A percentile compares a stretch with the other conserved stretches of the same genome.
Evolutionary conservation across 1,284 basidiomycete genomes (phyloP).

Genomic region (Rhodotorula sp.): DNA sequence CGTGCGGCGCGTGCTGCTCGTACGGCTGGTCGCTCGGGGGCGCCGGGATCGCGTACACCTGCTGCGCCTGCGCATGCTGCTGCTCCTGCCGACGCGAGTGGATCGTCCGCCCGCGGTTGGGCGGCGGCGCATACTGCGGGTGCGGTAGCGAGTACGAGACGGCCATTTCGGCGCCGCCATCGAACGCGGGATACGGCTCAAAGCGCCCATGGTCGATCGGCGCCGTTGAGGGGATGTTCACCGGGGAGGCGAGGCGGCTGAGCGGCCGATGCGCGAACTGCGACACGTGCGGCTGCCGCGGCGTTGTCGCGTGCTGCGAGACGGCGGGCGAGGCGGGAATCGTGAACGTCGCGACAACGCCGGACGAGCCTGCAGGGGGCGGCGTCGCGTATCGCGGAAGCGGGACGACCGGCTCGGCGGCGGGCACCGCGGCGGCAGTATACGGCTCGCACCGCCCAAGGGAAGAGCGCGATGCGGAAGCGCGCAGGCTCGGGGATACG

Average conservation of each 20-base stretch:
- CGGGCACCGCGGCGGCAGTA: not conserved
- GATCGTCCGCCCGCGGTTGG: slow-evolving; percentile 17
- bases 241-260: slow-evolving; percentile 22
- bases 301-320: not conserved
- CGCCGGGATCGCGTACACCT: not conserved
- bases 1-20: not conserved
- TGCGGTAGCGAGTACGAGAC: slow-evolving; percentile 24
- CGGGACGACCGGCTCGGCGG: not conserved
- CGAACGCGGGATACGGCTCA: slow-evolving; percentile 12
- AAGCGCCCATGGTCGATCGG: slow-evolving; percentile 23
- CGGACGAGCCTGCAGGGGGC: not conserved
- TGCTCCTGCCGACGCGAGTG: not conserved
- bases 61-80: not conserved
- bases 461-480: not conserved
- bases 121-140: slow-evolving; percentile 5
- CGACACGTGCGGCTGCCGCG: not conserved
- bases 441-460: not conserved
- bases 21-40: not conserved
- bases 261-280: not conserved
- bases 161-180: slow-evolving; percentile 24
- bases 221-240: slow-evolving; percentile 5
- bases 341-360: not conserved
- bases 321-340: not conserved
- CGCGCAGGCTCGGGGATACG: not conserved
- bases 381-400: not conserved